These are phyloP conservation scores for Acer saccharum DNA, from an alignment of 345 rosid genomes.

Conservation along the genomic window DNA sequence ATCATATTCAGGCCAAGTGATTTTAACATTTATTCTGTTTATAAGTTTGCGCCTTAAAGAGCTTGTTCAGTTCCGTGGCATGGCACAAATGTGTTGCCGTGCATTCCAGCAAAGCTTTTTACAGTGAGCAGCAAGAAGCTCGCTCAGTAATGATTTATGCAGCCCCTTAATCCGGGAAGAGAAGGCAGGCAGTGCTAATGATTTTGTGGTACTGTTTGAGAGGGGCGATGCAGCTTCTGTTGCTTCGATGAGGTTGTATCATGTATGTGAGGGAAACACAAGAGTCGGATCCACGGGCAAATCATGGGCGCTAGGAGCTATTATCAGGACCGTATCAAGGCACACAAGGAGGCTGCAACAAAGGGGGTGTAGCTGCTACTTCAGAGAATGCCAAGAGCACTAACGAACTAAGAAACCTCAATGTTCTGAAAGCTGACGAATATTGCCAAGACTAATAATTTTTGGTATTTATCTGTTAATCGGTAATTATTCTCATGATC, in stretches of 20 bases:
- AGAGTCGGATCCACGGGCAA: not conserved
- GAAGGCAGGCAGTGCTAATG: not conserved
- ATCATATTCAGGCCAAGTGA: not conserved
- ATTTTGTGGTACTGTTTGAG: not conserved
- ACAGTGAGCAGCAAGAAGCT: not conserved
- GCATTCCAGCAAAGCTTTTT: not conserved
- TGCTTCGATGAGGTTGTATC: not conserved
- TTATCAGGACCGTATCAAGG: not conserved
- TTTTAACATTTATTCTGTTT: not conserved
- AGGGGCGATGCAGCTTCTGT: not conserved
- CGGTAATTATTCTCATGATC: not conserved
- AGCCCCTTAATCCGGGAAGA: not conserved
- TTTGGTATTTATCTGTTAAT: not conserved
- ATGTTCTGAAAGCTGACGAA: not conserved
- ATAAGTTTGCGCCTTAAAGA: not conserved
- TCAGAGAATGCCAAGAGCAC: not conserved
- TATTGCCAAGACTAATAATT: not conserved
- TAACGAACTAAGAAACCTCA: not conserved
- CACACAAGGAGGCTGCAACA: not conserved
- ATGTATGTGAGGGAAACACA: not conserved
- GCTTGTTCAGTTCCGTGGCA: not conserved
- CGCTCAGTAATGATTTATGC: not conserved
- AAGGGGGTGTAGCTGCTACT: not conserved
- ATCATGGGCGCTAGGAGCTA: not conserved
- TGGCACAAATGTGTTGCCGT: too few relatives aligned